Evolutionary conservation across 2,329 filamentous ascomycete species (phyloP).

Genomic region (Colletotrichum neosansevieriae): DNA sequence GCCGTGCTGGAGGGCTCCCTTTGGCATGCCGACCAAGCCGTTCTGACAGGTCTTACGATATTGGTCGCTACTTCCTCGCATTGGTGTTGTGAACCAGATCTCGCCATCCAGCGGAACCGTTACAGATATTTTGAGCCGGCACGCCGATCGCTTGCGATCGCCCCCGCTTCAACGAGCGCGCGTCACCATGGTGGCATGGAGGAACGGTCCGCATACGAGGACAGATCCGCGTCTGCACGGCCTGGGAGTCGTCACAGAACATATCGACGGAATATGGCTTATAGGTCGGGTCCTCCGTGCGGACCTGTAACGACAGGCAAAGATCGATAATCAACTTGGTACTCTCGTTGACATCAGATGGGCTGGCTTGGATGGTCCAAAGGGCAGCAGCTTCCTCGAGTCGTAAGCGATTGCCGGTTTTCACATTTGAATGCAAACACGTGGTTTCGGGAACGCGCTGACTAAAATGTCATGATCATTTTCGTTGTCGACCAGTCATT

Average conservation of each 20-base stretch:
- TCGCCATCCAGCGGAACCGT: not conserved
- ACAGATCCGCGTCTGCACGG: slow-evolving; percentile 26
- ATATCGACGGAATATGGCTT: not conserved
- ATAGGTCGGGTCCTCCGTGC: not conserved
- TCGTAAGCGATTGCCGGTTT: too few species aligned
- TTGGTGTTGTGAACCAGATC: not conserved
- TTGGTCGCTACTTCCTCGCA: not conserved
- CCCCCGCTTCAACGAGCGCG: not conserved
- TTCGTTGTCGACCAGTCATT: slow-evolving; percentile 12
- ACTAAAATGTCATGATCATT: not conserved
- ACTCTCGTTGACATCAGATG: not conserved
- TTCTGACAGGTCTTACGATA: too few species aligned
- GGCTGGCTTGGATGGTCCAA: not conserved
- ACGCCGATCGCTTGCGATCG: slow-evolving; percentile 6
- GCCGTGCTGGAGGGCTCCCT: too few species aligned
- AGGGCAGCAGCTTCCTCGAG: too few species aligned
- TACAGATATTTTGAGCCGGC: not conserved
- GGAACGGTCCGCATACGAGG: slow-evolving; percentile 23
- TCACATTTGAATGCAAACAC: too few species aligned
- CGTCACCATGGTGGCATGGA: not conserved
- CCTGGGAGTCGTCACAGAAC: slow-evolving; percentile 12
- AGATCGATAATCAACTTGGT: too few species aligned
- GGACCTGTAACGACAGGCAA: not conserved
- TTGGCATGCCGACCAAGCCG: too few species aligned
- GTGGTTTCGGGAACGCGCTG: too few species aligned